These are phyloP conservation scores for Pythium guiyangense DNA, from an alignment of 352 stramenopile species.

Conservation along the genomic window DNA sequence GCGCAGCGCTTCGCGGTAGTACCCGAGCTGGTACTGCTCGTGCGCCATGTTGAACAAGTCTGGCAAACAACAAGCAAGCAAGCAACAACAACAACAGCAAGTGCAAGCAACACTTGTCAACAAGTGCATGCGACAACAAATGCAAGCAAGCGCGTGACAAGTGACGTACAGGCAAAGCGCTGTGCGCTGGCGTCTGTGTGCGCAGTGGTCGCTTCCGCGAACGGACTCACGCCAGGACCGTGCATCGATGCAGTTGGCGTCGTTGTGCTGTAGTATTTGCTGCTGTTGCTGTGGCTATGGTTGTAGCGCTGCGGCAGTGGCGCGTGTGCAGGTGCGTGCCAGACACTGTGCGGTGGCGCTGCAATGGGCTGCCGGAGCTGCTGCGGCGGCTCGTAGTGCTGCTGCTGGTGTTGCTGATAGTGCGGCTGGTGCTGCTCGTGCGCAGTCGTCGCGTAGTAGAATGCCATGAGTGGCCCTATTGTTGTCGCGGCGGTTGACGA, in stretches of 20 bases:
- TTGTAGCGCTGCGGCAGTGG: not conserved
- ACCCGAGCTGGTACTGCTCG: constrained; percentile 84
- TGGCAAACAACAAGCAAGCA: constrained; percentile 11
- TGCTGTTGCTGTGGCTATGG: not conserved
- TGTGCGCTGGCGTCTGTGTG: constrained; percentile 42
- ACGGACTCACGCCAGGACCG: constrained; percentile 3
- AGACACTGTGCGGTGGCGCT: not conserved
- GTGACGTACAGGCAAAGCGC: constrained; percentile 64
- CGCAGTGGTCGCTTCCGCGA: constrained; percentile 1
- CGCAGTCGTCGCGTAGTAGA: not conserved
- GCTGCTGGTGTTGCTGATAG: not conserved
- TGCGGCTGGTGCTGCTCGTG: not conserved
- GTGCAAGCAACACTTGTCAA: not conserved
- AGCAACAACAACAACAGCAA: not conserved
- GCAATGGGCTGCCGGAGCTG: not conserved
- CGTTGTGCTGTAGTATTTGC: not conserved
- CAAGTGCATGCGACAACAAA: not conserved
- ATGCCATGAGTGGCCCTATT: not conserved
- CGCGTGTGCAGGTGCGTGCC: not conserved
- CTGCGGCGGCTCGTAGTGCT: not conserved
- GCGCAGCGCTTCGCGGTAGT: constrained; percentile 80
- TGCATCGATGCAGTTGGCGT: constrained; percentile 7
- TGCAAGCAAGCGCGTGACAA: not conserved
- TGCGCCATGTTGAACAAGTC: constrained; percentile 77
- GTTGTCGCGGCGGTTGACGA: not conserved